Conservation (phyloP, 331 rosid genomes). For the Pyracantha coccinea region DNA sequence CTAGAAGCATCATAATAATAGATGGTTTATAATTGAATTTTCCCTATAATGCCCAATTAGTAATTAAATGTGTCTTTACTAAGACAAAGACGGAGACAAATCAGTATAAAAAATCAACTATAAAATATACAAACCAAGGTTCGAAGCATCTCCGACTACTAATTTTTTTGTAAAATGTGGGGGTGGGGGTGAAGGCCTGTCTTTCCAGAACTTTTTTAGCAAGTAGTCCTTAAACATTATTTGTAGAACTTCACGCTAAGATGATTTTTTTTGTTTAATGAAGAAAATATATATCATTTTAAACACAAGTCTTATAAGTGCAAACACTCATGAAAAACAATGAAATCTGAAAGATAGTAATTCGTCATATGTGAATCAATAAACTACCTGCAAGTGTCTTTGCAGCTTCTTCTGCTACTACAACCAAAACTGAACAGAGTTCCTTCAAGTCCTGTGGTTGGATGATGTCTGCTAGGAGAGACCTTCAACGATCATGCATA, state of each 20-base stretch:
- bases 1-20: neutral
- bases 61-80: neutral
- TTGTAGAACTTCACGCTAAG: neutral
- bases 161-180: neutral
- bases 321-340: neutral
- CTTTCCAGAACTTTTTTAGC: neutral
- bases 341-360: constrained; percentile 4
- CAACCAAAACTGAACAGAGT: constrained; percentile 84
- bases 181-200: neutral
- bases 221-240: neutral
- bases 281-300: neutral
- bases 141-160: neutral
- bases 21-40: neutral
- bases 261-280: neutral
- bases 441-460: constrained; percentile 88
- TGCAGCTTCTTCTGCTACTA: constrained; percentile 73
- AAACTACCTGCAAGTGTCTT: constrained; percentile 60
- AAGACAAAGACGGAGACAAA: neutral
- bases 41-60: neutral
- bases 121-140: neutral
- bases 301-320: neutral
- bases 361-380: neutral
- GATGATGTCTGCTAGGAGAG: constrained; percentile 89
- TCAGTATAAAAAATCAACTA: neutral
- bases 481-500: constrained; percentile 44